These are phyloP conservation scores for Didymella lethalis DNA, from an alignment of 2,329 filamentous ascomycete genomes.

Conservation along the genomic window DNA sequence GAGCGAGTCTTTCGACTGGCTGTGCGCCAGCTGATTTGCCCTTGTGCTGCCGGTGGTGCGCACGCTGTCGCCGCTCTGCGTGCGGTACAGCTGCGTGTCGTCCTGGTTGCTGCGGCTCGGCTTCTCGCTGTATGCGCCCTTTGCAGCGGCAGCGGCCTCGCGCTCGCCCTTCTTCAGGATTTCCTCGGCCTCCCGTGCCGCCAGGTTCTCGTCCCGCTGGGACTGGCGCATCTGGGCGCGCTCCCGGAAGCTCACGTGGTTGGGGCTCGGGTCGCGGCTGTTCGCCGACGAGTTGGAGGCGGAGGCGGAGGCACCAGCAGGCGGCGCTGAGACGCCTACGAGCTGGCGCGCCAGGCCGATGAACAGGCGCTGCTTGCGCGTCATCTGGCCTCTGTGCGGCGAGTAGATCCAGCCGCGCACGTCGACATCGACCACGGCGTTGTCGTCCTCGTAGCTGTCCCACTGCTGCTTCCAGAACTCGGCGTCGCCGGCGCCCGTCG, in stretches of 20 bases:
- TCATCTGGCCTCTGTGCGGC: constrained; percentile 84
- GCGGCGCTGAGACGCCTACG: constrained; percentile 81
- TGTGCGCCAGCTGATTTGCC: constrained; percentile 35
- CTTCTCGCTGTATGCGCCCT: constrained; percentile 76
- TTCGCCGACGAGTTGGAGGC: constrained; percentile 49
- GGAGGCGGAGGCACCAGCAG: constrained; percentile 45
- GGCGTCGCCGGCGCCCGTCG: constrained; percentile 63
- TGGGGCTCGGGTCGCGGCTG: constrained; percentile 57
- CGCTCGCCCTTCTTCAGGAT: constrained; percentile 76
- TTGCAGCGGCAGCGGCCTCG: constrained; percentile 74
- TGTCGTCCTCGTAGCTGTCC: constrained; percentile 80
- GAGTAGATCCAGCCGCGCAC: constrained; percentile 95
- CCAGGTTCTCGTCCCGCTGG: constrained; percentile 68
- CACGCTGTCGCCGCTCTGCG: constrained; percentile 44
- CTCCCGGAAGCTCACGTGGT: constrained; percentile 46
- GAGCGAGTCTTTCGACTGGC: constrained; percentile 39
- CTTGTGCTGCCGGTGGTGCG: constrained; percentile 28
- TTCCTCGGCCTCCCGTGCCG: constrained; percentile 76
- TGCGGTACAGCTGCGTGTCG: constrained; percentile 49
- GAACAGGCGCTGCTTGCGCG: constrained; percentile 82
- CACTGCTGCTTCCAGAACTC: constrained; percentile 82
- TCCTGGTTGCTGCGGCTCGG: constrained; percentile 60
- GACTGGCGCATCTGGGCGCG: constrained; percentile 59
- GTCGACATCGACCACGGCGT: constrained; percentile 90
- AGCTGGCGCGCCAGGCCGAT: constrained; percentile 86